Conservation (phyloP, 345 rosid species). For the Eucalyptus sideroxylon region DNA sequence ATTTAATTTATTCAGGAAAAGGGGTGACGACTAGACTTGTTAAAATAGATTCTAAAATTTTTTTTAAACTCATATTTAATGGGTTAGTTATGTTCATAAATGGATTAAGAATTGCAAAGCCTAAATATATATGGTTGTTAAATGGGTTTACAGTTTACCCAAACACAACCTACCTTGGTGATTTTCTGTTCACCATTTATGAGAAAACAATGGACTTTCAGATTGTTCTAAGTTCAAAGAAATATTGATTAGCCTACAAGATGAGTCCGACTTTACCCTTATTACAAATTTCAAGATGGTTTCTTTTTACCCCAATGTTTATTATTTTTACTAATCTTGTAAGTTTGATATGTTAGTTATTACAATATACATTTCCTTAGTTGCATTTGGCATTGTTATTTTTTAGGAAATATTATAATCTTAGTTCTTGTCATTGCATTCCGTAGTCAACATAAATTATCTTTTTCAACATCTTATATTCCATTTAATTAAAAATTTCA, state of each 20-base stretch:
- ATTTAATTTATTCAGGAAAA: not conserved
- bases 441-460: too few relatives aligned
- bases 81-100: not conserved
- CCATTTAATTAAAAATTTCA: too few relatives aligned
- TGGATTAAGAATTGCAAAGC: not conserved
- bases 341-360: not conserved
- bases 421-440: not conserved
- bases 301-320: not conserved
- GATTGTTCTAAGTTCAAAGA: not conserved
- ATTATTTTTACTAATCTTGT: not conserved
- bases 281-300: not conserved
- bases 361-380: not conserved
- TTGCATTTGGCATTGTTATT: not conserved
- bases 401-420: not conserved
- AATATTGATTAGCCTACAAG: not conserved
- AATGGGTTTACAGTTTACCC: not conserved
- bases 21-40: not conserved
- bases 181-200: not conserved
- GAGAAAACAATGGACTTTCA: not conserved
- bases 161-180: not conserved
- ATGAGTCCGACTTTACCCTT: not conserved
- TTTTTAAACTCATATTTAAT: too few relatives aligned
- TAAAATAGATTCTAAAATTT: too few relatives aligned
- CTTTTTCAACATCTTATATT: too few relatives aligned
- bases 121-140: not conserved